Evolutionary conservation across 345 rosid genomes (phyloP).

Genomic region (Erodium maritimum): DNA sequence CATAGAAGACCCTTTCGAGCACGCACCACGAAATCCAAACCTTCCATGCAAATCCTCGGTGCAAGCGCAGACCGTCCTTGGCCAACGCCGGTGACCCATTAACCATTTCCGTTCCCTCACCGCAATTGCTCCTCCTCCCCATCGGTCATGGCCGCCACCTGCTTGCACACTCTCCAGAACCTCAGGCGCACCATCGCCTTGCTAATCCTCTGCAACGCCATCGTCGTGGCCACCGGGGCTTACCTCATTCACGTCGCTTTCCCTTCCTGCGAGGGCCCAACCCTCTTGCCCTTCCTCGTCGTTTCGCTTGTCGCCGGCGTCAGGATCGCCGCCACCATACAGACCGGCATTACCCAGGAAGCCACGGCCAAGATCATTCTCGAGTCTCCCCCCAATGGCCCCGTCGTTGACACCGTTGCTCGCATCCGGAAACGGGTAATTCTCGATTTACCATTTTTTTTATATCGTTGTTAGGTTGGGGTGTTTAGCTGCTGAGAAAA

Average conservation of each 20-base stretch:
- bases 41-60: too few species aligned
- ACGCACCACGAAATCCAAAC: too few species aligned
- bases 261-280: slow-evolving; percentile 23
- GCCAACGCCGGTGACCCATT: neutral
- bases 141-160: neutral
- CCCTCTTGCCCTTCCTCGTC: slow-evolving; percentile 18
- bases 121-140: too few species aligned
- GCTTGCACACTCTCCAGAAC: slow-evolving; percentile 4
- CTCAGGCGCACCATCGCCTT: slow-evolving; percentile 35
- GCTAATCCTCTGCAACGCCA: slow-evolving; percentile 35
- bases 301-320: slow-evolving; percentile 44
- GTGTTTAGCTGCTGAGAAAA: neutral
- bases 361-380: slow-evolving; percentile 51
- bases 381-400: slow-evolving; percentile 30
- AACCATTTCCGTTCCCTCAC: too few species aligned
- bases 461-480: too few species aligned
- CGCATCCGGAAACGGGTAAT: slow-evolving; percentile 51
- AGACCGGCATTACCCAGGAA: slow-evolving; percentile 49
- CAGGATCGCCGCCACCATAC: slow-evolving; percentile 43
- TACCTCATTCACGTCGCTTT: slow-evolving; percentile 21
- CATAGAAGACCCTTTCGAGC: too few species aligned
- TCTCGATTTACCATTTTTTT: neutral
- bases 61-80: too few species aligned
- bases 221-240: slow-evolving; percentile 39
- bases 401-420: slow-evolving; percentile 23